Evolutionary conservation across 2,329 filamentous ascomycete species (phyloP), one percentile per base, ranked within the genome.

Genomic region (Elsinoe fawcettii): DNA sequence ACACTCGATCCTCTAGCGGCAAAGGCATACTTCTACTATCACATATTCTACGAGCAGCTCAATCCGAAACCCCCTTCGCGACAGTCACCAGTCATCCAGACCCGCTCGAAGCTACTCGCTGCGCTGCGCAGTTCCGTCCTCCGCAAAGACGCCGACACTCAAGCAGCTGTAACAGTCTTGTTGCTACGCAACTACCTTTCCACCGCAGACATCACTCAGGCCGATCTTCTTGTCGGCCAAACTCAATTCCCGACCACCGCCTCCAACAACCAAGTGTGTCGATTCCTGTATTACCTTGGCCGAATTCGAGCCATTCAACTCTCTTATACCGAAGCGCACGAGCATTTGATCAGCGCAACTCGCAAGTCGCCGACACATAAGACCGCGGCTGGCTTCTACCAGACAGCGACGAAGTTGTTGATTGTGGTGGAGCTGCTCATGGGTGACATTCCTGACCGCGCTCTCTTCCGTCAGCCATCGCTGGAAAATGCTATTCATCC

Each of bases 1-100:
- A 97, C 93, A 22, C 78, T 99, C 61, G 93, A 99, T 73, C 90
- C 91, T 51, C 83, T 99, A 59, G 88, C 91, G 59, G 90, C 92
- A 63, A 95, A 95, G 74, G 90, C 92, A 62, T 99, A 96, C 80
- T 97, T 96, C 75, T 99, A 99, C 79, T 96, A 90, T 75, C 90
- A 90, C 22, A 80, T 97, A 66, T 97, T 97, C 78, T 90, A 87
- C 75, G 93, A 99, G 79, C 86, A 95, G 73, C 82, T 95, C 61
- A 83, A 85, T 60, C 91, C 92, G 20, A 82, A 92, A 61, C 88
- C 93, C 44, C 91, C 92, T 22, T 96, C 91, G 55, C 87, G 90
- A 57, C 86, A 89, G 66, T 95, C 91, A 5, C 87, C 90, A 2
- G 83, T 96, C 63, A 88, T 96, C 60, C 80, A 86, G 39, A 90